Percentiles rank a stretch among this genome's conserved stretches.
These are phyloP conservation scores for Stramenopiles sp. DNA, from an alignment of 352 stramenopile genomes.

Conservation along the genomic window DNA sequence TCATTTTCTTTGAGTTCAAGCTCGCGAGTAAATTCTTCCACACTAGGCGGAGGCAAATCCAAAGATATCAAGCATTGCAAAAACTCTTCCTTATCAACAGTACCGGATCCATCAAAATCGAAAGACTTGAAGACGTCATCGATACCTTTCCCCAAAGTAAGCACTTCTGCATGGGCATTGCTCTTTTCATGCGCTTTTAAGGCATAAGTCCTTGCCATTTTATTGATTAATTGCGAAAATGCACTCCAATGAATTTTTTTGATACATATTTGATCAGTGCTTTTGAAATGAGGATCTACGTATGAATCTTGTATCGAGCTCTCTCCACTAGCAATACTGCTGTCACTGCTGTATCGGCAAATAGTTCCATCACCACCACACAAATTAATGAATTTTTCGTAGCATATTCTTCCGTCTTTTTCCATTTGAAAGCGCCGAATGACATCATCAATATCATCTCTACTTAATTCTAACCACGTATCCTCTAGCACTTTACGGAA, in stretches of 20 bases:
- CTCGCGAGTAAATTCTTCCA: not conserved
- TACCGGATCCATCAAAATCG: not conserved
- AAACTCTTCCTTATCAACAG: not conserved
- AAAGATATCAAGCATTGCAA: not conserved
- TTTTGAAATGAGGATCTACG: not conserved
- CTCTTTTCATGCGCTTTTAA: not conserved
- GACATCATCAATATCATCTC: not conserved
- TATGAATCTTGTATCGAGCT: no score
- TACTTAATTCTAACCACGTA: not conserved
- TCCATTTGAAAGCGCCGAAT: not conserved
- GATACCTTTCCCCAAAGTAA: not conserved
- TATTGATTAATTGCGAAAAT: not conserved
- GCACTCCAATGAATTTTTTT: not conserved
- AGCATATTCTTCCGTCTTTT: not conserved
- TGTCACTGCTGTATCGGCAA: not conserved
- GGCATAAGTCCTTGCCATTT: not conserved
- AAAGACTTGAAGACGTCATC: not conserved
- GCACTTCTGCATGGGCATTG: not conserved
- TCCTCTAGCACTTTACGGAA: not conserved
- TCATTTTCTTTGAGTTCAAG: not conserved
- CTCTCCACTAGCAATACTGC: not conserved
- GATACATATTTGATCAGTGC: not conserved
- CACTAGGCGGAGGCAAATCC: not conserved
- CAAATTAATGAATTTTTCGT: not conserved
- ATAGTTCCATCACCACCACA: not conserved